Percentiles rank a stretch among this genome's conserved stretches.
These are phyloP conservation scores for Lepidium campestre DNA, from an alignment of 441 rosid species.

Conservation along the genomic window DNA sequence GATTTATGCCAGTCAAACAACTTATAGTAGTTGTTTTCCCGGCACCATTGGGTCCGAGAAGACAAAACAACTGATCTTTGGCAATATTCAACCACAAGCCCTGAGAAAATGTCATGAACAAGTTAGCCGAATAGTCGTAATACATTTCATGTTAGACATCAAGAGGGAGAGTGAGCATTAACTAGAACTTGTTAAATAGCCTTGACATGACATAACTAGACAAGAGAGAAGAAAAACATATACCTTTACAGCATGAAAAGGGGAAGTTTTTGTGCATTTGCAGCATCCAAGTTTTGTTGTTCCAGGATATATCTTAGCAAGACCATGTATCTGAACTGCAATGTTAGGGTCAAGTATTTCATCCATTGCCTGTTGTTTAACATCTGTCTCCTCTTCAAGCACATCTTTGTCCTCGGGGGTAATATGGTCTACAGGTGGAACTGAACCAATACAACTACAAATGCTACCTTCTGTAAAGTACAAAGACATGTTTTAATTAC, in stretches of 20 bases:
- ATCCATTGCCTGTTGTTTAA: conserved; percentile 48
- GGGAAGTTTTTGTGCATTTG: conserved; percentile 66
- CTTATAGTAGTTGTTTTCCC: conserved; percentile 92
- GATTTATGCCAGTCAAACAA: conserved; percentile 86
- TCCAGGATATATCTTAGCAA: conserved; percentile 79
- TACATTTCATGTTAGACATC: not conserved
- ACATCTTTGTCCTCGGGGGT: conserved; percentile 82
- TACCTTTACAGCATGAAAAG: conserved; percentile 86
- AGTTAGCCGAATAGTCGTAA: not conserved
- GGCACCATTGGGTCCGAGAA: conserved; percentile 97
- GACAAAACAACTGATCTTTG: conserved; percentile 87
- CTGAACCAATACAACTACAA: conserved; percentile 65
- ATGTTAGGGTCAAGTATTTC: conserved; percentile 42
- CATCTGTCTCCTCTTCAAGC: conserved; percentile 68
- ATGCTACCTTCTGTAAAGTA: conserved; percentile 62
- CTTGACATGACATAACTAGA: not conserved
- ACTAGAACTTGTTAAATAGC: not conserved
- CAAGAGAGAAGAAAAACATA: no score
- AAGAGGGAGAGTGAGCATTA: not conserved
- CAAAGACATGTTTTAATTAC: conserved; percentile 21
- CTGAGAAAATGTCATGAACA: conserved; percentile 30
- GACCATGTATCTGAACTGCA: conserved; percentile 85
- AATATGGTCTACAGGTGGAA: conserved; percentile 42
- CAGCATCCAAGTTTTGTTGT: conserved; percentile 52
- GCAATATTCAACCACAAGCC: conserved; percentile 81